phyloP scores from a whole-genome alignment of 2,329 filamentous ascomycete genomes.

The Ceratocystis diversiconidia region DNA sequence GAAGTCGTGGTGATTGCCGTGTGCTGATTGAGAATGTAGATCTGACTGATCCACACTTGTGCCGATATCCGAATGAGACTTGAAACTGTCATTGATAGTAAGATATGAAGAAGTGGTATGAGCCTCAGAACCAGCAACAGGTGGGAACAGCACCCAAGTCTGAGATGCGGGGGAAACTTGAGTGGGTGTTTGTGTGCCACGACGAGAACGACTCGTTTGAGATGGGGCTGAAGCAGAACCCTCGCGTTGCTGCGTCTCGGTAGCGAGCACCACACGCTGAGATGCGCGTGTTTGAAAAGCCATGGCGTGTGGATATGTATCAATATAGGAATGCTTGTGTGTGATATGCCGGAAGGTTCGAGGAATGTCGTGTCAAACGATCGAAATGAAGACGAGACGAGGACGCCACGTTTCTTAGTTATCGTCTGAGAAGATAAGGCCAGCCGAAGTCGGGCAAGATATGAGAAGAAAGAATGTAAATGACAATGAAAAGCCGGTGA shows the following conservation, averaged over 20 bases:
- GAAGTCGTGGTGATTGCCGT: conserved; percentile 14
- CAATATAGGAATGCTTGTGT: neutral
- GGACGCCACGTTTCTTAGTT: too few relatives aligned
- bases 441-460: neutral
- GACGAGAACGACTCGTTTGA: conserved; percentile 11
- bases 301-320: conserved; percentile 6
- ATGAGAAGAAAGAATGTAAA: neutral
- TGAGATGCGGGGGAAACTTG: conserved; percentile 21
- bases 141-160: conserved; percentile 94
- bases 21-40: conserved; percentile 13
- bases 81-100: conserved; percentile 16
- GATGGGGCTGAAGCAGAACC: conserved; percentile 13
- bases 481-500: neutral
- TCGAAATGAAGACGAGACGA: neutral
- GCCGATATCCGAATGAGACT: conserved; percentile 11
- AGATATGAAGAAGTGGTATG: conserved; percentile 16
- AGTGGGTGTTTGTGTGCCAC: conserved; percentile 4
- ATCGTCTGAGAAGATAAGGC: neutral
- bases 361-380: conserved; percentile 4
- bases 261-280: conserved; percentile 12
- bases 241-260: conserved; percentile 10
- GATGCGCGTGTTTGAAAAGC: conserved; percentile 16
- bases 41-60: conserved; percentile 18
- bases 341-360: neutral
- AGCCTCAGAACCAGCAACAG: conserved; percentile 41